These are phyloP conservation scores for Cercospora brassicicola DNA, from an alignment of 2,329 filamentous ascomycete genomes.

Conservation along the genomic window DNA sequence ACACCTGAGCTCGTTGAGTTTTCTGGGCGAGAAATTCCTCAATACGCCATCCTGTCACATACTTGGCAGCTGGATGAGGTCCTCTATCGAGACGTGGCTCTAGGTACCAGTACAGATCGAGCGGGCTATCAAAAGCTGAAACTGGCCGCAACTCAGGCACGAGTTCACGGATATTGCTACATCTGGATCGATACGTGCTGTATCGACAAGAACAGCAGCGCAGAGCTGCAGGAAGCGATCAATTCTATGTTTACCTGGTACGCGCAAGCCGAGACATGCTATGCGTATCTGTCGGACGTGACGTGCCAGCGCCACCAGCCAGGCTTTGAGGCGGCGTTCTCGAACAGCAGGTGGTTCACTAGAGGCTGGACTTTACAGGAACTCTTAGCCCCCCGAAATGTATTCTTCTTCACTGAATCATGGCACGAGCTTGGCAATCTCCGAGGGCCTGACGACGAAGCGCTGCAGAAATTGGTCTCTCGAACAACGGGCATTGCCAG, in stretches of 20 bases:
- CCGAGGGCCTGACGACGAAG: neutral
- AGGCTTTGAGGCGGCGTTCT: neutral
- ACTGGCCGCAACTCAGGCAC: neutral
- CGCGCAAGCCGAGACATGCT: neutral
- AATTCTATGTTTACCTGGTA: neutral
- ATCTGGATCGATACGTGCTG: neutral
- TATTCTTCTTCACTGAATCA: neutral
- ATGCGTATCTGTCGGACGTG: neutral
- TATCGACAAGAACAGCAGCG: neutral
- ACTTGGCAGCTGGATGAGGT: constrained; percentile 2
- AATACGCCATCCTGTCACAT: constrained; percentile 7
- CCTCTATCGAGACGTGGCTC: neutral
- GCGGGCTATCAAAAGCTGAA: neutral
- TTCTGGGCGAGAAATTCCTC: neutral
- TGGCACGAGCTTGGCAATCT: neutral
- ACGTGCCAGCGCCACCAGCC: neutral
- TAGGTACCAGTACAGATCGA: neutral
- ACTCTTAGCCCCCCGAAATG: neutral
- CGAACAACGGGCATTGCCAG: neutral
- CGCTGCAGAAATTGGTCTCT: neutral
- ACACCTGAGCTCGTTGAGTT: constrained; percentile 1
- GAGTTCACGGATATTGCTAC: neutral
- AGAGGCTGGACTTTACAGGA: neutral
- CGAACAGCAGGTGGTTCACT: neutral
- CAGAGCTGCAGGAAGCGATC: neutral